Base-by-base conservation (phyloP, 106 monocot species). In the Alisma plantagoaquatica region DNA sequence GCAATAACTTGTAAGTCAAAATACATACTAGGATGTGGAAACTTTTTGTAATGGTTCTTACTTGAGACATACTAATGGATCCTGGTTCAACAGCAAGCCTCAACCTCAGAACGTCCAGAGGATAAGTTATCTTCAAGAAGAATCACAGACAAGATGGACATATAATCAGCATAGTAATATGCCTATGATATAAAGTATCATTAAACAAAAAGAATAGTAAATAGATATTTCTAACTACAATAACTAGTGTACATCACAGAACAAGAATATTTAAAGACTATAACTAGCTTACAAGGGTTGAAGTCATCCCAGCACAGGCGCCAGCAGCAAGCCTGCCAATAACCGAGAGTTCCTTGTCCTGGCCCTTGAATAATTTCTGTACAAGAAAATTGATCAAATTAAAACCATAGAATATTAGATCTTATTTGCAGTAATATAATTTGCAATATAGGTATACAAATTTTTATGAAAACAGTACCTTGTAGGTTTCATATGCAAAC, bases 261-360 rank as follows among this genome's bases (percentile, higher is more conserved):
- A n/a, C n/a, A n/a, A n/a, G n/a, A n/a, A n/a, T n/a, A n/a, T n/a
- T n/a, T n/a, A n/a, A n/a, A n/a, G n/a, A n/a, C n/a, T n/a, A n/a
- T n/a, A n/a, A 6, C 14, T 38, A 14, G 71, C 80, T 77, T 26
- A 96, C 94, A 73, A 96, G 78, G 16, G 94, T 96, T 35, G 94
- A 96, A 3, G 88, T 96, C 88, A 96, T 96, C 63, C 88, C 94
- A 69, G 94, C 94, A 78, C 84, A 88, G 59, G 94, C 94, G 23
- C 94, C 94, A 31, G 94, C 88, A 57, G 62, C 66, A 57, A 96
- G 81, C 47, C 94, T 80, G 21, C 88, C 94, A 53, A 96, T 28
- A 56, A 96, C 77, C 62, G 88, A 80, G 31, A 96, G 84, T 46
- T 96, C 77, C 21, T 71, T 82, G 56, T 96, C 78, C 43, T 72